Evolutionary conservation across 139 green algal genomes (phyloP), one percentile per base, ranked within the genome.

Genomic region (Parachlorella kessleri): DNA sequence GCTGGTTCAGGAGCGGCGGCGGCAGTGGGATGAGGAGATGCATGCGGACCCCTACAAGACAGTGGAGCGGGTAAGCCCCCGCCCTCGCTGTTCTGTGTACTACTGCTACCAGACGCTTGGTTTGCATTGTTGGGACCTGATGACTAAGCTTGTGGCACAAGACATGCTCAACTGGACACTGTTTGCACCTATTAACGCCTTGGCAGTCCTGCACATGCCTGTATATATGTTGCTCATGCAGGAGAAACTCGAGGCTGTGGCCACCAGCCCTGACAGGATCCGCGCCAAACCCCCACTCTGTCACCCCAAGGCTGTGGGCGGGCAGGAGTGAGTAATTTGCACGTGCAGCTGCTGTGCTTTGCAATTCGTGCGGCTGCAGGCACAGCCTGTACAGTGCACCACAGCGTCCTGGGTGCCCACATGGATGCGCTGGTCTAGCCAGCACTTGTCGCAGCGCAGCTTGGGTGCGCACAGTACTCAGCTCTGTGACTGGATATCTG

Each of bases 1-100:
- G 2, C 18, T 69, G 18, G 28, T 24, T n/a, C 4, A 41, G 26
- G 26, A 76, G 35, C 63, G 78, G 35, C 14, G 6, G 48, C 53
- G 32, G 39, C 53, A 77, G 66, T 63, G 79, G 70, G 70, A 71
- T 23, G 38, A 28, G 36, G 78, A 84, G 66, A 55, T 63, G 55
- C 38, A 38, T 21, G 36, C 54, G 63, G 74, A 38, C 59, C 78
- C 55, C 3, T 84, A 75, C 37, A 10, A 36, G 37, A 79, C 78
- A 3, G 37, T 75, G 7, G 54, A 84, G 78, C 48, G 78, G 70
- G 78, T 35, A 37, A 72, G 28, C 6, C 39, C 21, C 28, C 8
- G 63, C 24, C 8, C 24, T 33, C 23, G 63, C 63, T 37, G 8
- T 30, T 30, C 8, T 68, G 28, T 30, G 23, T 68, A 14, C 1